Base-by-base conservation (phyloP, 805 yeast genomes). In the Geotrichum ghanense region DNA sequence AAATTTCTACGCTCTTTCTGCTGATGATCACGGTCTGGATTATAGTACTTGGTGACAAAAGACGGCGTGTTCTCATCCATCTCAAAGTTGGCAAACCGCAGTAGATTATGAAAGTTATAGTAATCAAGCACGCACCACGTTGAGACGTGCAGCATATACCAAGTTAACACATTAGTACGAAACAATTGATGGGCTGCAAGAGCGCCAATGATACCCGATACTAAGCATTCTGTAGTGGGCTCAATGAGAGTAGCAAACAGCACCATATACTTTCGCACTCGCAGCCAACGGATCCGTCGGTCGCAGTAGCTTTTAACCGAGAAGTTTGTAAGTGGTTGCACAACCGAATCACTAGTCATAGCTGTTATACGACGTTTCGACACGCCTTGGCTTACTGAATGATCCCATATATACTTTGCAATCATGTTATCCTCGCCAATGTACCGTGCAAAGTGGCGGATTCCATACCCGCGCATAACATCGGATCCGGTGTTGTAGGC, bases 361-460 rank as follows among this genome's bases (percentile, higher is more conserved):
- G 82, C 88, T 0, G 95, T 84, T 22, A 83, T 79, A 26, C 71
- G 68, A 20, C 48, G 54, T 43, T 78, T 77, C 5, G 37, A 31
- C 10, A n/a, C 41, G 27, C 71, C 69, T 21, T 48, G 54, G 43
- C 78, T 77, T n/a, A 31, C 37, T n/a, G 37, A 31, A 19, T 31
- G 37, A 31, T 31, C 37, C 95, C 95, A 87, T 17, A 87, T 59
- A 1, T 87, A 84, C 43, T 84, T 86, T 3, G 84, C 95, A 51
- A 87, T 87, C 94, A 86, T 83, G 61, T 87, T 87, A 61, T 87
- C 96, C 60, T 87, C 96, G 3, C 95, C 95, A 57, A 87, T 87
- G 60, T 81, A 87, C 47, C 78, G 69, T 5, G 95, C 78, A 61
- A 88, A 87, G 48, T 78, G 76, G 45, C 78, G 71, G 40, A 87